Evolutionary conservation across 1,284 basidiomycete genomes (phyloP).

Genomic region (Vanrija pseudolonga): DNA sequence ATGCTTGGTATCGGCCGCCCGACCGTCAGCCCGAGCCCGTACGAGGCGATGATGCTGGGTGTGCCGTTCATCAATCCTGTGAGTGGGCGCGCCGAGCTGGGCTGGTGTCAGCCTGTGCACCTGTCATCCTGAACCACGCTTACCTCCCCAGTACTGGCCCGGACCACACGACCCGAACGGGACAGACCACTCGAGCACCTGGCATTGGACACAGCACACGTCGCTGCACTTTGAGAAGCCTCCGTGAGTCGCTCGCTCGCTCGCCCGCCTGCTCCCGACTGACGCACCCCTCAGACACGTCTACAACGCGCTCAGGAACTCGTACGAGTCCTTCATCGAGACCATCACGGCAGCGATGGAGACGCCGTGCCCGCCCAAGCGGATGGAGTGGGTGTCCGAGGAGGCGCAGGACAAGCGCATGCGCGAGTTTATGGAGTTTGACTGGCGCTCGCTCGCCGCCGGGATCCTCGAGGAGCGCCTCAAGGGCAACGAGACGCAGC

Average conservation of each 20-base stretch:
- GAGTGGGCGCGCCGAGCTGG: neutral
- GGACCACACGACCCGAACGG: constrained; percentile 11
- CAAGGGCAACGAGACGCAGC: neutral
- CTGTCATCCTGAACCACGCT: too few relatives aligned
- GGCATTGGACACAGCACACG: constrained; percentile 22
- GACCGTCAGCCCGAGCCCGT: neutral
- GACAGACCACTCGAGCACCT: constrained; percentile 8
- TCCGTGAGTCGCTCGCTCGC: constrained; percentile 8
- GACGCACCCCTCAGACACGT: constrained; percentile 11
- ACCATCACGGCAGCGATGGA: constrained; percentile 18
- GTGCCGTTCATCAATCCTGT: neutral
- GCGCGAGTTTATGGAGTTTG: neutral
- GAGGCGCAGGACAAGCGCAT: neutral
- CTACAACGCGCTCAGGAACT: constrained; percentile 23
- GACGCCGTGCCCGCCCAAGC: neutral
- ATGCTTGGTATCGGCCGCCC: neutral
- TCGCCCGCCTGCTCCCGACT: too few relatives aligned
- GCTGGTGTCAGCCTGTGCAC: too few relatives aligned
- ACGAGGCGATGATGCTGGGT: neutral
- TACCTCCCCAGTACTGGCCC: constrained; percentile 4
- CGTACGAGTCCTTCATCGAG: constrained; percentile 19
- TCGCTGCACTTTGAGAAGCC: constrained; percentile 18
- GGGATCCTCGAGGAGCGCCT: neutral
- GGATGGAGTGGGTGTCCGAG: neutral
- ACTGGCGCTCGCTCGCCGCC: neutral